Evolutionary conservation across 805 yeast species (phyloP).

Genomic region (Saturnispora gosingensis): DNA sequence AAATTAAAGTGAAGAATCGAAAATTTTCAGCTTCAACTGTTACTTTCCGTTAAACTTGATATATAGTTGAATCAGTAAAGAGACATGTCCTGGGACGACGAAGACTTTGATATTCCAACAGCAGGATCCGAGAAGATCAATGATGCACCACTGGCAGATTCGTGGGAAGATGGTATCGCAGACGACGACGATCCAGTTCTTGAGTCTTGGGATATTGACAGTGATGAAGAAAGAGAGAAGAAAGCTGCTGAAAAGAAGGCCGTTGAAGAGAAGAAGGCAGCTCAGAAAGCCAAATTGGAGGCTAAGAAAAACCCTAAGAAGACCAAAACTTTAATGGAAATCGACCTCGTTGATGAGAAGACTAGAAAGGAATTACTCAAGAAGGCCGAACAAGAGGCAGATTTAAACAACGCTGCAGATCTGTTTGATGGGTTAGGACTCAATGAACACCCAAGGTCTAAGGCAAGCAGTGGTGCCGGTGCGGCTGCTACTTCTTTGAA

Average conservation of each 20-base stretch:
- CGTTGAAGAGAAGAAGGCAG: slow-evolving; percentile 23
- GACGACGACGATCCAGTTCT: slow-evolving; percentile 70
- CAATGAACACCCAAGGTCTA: slow-evolving; percentile 48
- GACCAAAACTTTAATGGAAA: slow-evolving; percentile 38
- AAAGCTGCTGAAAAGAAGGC: slow-evolving; percentile 12
- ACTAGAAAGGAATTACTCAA: slow-evolving; percentile 68
- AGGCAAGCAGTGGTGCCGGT: slow-evolving; percentile 15
- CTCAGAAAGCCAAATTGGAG: slow-evolving; percentile 33
- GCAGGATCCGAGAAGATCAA: background rate
- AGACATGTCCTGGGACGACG: slow-evolving; percentile 56
- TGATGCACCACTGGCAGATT: slow-evolving; percentile 36
- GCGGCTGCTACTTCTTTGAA: slow-evolving; percentile 21
- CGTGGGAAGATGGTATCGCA: slow-evolving; percentile 66
- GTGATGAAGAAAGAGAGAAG: slow-evolving; percentile 45
- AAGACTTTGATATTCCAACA: slow-evolving; percentile 70
- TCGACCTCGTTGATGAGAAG: slow-evolving; percentile 61
- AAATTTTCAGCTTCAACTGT: background rate
- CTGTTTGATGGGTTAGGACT: slow-evolving; percentile 68
- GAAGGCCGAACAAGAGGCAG: slow-evolving; percentile 76
- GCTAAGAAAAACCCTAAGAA: slow-evolving; percentile 37
- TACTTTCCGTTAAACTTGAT: background rate
- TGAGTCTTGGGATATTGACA: slow-evolving; percentile 84
- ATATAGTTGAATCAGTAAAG: background rate
- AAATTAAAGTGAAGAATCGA: background rate
- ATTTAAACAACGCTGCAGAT: slow-evolving; percentile 87